Evolutionary conservation across 495 filamentous ascomycete genomes (phyloP).

Genomic region (Xylaria scruposa): DNA sequence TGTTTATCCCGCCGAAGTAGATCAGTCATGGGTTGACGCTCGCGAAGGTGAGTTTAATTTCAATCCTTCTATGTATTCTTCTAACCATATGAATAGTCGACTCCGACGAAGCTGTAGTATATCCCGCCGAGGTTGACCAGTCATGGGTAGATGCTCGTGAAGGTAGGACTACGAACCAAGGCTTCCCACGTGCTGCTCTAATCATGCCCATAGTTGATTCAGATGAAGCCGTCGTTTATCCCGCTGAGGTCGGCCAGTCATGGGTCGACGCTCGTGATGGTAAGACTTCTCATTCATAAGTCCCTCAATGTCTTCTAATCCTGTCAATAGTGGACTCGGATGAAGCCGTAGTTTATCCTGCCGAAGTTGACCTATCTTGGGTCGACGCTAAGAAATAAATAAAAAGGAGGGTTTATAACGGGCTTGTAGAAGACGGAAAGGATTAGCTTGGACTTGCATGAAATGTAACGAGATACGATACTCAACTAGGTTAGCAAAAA

Average conservation of each 20-base stretch:
- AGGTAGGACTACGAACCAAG: not conserved
- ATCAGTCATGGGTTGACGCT: not conserved
- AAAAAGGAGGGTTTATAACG: not conserved
- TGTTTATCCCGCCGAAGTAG: not conserved
- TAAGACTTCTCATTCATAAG: not conserved
- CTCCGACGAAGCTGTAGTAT: constrained; percentile 5
- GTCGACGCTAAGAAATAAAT: not conserved
- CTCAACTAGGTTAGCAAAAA: constrained; percentile 1
- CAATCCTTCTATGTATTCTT: not conserved
- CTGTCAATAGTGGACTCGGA: not conserved
- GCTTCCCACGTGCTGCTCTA: not conserved
- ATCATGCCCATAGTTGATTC: not conserved
- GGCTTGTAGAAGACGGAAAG: not conserved
- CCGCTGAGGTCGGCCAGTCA: not conserved
- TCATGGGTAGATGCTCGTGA: constrained; percentile 1
- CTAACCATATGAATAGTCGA: not conserved
- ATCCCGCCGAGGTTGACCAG: not conserved
- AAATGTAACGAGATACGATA: not conserved
- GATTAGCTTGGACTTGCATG: not conserved
- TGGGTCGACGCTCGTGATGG: not conserved
- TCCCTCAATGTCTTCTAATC: not conserved
- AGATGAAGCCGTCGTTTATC: not conserved
- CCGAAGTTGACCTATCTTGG: not conserved
- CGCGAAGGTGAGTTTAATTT: not conserved
- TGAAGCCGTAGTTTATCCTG: not conserved